Base-by-base conservation (phyloP, 768 basidiomycete species). In the Neoboletus brunneissimus region DNA sequence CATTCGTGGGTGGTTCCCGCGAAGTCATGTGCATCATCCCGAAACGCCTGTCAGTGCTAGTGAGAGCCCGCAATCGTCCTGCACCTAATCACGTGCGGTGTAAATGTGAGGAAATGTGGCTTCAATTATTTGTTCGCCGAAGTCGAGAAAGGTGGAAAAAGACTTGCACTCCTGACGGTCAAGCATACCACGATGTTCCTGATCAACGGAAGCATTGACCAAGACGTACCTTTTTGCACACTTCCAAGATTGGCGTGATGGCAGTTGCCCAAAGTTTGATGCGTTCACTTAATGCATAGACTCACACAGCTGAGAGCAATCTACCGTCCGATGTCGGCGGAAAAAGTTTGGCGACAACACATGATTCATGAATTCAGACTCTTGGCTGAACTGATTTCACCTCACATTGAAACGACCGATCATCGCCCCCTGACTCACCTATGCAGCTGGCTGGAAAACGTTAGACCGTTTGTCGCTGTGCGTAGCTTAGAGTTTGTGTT, bases 61-160 rank as follows among this genome's bases (percentile, higher is more conserved):
- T n/a, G 25, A 20, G 25, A 18, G 48, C 22, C 18, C 8, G 22
- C 20, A 27, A 31, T 23, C 22, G 15, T 44, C 25, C 25, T 15
- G 44, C 41, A 42, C 55, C 34, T 9, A 45, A 3, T 42, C 60
- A 53, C 60, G 51, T 63, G 59, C 27, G 10, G 23, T 18, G 27
- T 44, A n/a, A 22, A 32, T 38, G 16, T 2, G 25, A 35, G 16
- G 12, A 42, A 53, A 53, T 51, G 42, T 61, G 60, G 51, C 51
- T 22, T 34, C 11, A 11, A 18, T 44, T n/a, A 20, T 35, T 38
- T 25, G 25, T 48, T 48, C 60, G 25, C 25, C 27, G 27, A 37
- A 29, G 42, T n/a, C 10, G 46, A 44, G 29, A 23, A 23, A n/a
- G 20, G 16, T 18, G n/a, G 43, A 46, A 22, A 22, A 13, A 35